Evolutionary conservation across 2,329 filamentous ascomycete genomes (phyloP), one percentile per base, ranked within the genome.

Genomic region (Ophiostoma tasmaniense): DNA sequence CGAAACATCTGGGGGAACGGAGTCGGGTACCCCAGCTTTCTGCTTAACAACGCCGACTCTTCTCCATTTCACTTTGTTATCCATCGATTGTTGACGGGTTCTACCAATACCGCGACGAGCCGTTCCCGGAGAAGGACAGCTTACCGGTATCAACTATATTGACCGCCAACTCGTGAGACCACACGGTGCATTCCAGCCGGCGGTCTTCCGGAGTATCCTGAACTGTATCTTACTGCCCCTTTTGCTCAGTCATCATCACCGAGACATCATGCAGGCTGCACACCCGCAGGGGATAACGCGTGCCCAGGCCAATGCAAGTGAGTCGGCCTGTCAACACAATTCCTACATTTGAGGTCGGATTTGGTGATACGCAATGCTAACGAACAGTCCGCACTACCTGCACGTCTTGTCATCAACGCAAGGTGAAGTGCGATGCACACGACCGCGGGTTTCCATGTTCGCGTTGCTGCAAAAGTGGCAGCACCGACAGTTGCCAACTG

Each of bases 371-470:
- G 5, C 2, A 5, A 45, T 55, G 50, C 3, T 55, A 3, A 22
- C 50, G 8, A 55, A 11, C 39, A 69, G 67, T 42, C 20, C 67
- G 67, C 45, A 61, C 67, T 25, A 66, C 67, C 0, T 69, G 67
- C 28, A 69, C 67, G 4, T 50, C 67, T 37, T 69, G 67, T 64
- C 67, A 69, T 22, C 67, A 69, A 28, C 64, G 64, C 35, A 69
- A 69, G 37, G 64, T 69, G 22, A 66, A 61, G 35, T 69, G 67
- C 35, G 67, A 69, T 28, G 67, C 67, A 6, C 64, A 69, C 42
- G 67, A 69, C 52, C 50, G 52, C 13, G 67, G 67, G 37, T 69
- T 66, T 50, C 67, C 67, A 2, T 69, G 67, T 28, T 61, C 64
- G 10, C 67, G 67, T 35, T 69, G 67, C 52, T n/a, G 45, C 25